Evolutionary conservation across 495 filamentous ascomycete species (phyloP).

Genomic region (Neurospora sp.): DNA sequence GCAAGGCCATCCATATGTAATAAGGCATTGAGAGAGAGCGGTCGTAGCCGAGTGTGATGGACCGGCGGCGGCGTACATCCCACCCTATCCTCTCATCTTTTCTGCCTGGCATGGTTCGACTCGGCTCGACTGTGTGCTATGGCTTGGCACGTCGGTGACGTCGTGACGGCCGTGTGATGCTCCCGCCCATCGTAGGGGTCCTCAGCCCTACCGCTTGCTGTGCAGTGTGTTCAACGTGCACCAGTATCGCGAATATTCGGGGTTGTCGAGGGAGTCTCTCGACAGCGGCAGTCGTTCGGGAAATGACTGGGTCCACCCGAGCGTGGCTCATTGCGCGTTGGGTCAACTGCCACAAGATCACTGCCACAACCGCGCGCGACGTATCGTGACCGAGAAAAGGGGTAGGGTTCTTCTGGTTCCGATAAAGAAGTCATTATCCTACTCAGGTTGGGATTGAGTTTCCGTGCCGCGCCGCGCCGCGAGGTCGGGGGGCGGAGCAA

Average conservation of each 20-base stretch:
- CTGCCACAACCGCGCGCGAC: not conserved
- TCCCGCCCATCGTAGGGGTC: not conserved
- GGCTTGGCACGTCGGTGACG: not conserved
- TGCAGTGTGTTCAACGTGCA: not conserved
- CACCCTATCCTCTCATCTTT: not conserved
- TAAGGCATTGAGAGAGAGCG: not conserved
- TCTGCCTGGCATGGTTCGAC: not conserved
- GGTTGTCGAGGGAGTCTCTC: not conserved
- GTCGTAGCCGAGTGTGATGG: not conserved
- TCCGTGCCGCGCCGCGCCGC: not conserved
- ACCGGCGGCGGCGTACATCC: not conserved
- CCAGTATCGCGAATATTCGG: not conserved
- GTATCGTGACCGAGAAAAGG: not conserved
- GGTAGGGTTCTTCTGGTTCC: not conserved
- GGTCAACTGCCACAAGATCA: not conserved
- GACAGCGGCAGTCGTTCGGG: not conserved
- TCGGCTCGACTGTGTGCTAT: not conserved
- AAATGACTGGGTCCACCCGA: not conserved
- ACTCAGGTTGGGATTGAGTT: not conserved
- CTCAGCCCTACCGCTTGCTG: not conserved
- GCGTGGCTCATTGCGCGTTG: not conserved
- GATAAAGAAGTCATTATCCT: not conserved
- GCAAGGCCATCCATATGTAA: not conserved
- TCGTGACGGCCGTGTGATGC: not conserved
- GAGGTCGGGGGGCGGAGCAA: not conserved